Evolutionary conservation across 306 rosid genomes (phyloP).

Genomic region (Medicago ruthenica): DNA sequence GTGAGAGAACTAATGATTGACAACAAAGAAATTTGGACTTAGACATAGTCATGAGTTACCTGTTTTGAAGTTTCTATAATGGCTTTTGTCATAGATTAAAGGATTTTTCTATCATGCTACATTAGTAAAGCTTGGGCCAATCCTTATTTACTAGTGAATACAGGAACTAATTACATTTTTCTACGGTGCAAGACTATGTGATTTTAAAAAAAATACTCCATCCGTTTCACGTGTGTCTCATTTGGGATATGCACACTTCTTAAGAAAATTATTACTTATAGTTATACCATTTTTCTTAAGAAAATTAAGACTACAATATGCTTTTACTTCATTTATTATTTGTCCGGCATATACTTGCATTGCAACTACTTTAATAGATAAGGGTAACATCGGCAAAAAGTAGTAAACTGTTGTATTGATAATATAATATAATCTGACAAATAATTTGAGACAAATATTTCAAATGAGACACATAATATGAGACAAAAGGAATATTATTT

Average conservation of each 20-base stretch:
- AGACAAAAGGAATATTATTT: neutral
- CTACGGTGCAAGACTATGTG: constrained; percentile 9
- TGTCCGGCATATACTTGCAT: neutral
- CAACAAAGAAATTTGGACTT: too few species aligned
- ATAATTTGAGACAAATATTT: neutral
- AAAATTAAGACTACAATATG: neutral
- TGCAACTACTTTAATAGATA: neutral
- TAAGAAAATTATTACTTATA: too few species aligned
- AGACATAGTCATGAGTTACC: neutral
- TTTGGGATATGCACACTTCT: neutral
- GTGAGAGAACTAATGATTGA: too few species aligned
- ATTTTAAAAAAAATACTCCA: constrained; percentile 1
- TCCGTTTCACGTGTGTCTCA: neutral
- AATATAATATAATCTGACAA: neutral
- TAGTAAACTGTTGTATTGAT: neutral
- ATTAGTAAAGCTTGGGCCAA: neutral
- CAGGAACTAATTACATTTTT: constrained; percentile 2
- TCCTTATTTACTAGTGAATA: constrained; percentile 6
- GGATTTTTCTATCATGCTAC: neutral
- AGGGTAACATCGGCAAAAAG: neutral
- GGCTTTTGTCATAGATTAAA: constrained; percentile 11
- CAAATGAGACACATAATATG: neutral
- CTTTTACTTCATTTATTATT: neutral
- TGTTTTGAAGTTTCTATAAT: constrained; percentile 10
- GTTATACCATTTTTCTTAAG: neutral